Base-by-base conservation (phyloP, 139 green algal genomes). In the Microglena sp. region DNA sequence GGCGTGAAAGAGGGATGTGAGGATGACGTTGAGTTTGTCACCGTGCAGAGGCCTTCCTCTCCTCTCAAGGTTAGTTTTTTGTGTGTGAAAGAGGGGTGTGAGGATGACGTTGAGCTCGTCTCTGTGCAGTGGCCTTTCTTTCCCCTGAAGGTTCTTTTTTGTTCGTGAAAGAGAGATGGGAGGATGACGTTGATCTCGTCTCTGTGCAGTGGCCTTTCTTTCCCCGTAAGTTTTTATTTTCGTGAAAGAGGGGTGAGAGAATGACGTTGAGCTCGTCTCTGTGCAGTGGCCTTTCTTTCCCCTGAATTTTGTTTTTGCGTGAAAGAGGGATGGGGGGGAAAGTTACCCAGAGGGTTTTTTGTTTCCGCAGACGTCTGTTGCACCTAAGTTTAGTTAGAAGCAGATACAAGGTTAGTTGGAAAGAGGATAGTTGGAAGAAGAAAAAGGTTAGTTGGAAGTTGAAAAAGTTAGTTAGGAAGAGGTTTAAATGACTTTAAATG, bases 251-350 rank as follows among this genome's bases (percentile, higher is more conserved):
- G 8, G 18, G 18, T 18, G 18, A 8, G 50, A 11, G 50, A 11
- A 24, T 59, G 50, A 24, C 18, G 50, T n/a, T 59, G 50, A n/a
- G 11, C 11, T n/a, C 6, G 50, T 24, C 11, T 6, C 18, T 32
- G 8, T 27, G 50, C 15, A 24, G 28, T 24, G 21, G 50, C 18
- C 18, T 62, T n/a, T n/a, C n/a, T n/a, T n/a, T n/a, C n/a, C n/a
- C n/a, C n/a, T n/a, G n/a, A n/a, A n/a, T n/a, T n/a, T n/a, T n/a
- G n/a, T n/a, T n/a, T n/a, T n/a, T n/a, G n/a, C 33, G 62, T 71
- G 31, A 89, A 85, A 70, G 83, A 89, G 70, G 83, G 83, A 30
- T 89, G 83, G 63, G 77, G 84, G 5, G 83, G n/a, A n/a, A n/a
- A n/a, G n/a, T n/a, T n/a, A n/a, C n/a, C n/a, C n/a, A n/a, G n/a